Percentiles rank a stretch among this genome's conserved stretches.
Evolutionary conservation across 495 filamentous ascomycete genomes (phyloP).

Genomic region (Lindgomyces ingoldianus): DNA sequence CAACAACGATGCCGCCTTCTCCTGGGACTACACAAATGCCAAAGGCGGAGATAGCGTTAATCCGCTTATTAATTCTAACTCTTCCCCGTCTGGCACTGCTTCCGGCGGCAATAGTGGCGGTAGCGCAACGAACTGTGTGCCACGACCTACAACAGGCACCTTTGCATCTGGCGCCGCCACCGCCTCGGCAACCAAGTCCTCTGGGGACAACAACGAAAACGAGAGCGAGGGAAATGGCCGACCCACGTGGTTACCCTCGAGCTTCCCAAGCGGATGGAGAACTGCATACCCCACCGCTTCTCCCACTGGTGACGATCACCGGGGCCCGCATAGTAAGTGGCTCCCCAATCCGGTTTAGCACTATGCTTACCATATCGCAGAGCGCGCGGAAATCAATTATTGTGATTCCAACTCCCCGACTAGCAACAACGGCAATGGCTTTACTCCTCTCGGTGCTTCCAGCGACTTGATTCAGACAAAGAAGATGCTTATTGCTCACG

Average conservation of each 20-base stretch:
- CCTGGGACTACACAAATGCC: constrained; percentile 58
- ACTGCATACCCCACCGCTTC: constrained; percentile 19
- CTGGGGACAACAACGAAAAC: constrained; percentile 10
- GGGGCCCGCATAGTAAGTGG: constrained; percentile 9
- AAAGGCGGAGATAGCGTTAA: constrained; percentile 59
- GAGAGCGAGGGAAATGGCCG: background rate
- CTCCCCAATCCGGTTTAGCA: background rate
- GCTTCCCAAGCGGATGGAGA: background rate
- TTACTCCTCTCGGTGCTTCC: background rate
- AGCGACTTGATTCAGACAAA: background rate
- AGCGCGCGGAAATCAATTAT: constrained; percentile 36
- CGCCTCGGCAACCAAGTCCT: background rate
- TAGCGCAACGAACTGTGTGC: constrained; percentile 31
- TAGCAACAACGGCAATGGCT: background rate
- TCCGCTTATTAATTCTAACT: constrained; percentile 53
- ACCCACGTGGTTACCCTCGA: background rate
- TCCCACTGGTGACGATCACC: background rate
- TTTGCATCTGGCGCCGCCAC: constrained; percentile 8
- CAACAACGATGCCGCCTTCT: constrained; percentile 54
- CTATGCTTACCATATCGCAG: constrained; percentile 4
- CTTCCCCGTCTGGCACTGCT: constrained; percentile 25
- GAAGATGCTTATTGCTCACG: constrained; percentile 45
- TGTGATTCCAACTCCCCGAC: constrained; percentile 24
- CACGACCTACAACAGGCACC: constrained; percentile 24
- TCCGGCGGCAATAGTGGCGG: background rate